phyloP scores from a whole-genome alignment of 164 flowering plant genomes.

The Stephania cephalantha region DNA sequence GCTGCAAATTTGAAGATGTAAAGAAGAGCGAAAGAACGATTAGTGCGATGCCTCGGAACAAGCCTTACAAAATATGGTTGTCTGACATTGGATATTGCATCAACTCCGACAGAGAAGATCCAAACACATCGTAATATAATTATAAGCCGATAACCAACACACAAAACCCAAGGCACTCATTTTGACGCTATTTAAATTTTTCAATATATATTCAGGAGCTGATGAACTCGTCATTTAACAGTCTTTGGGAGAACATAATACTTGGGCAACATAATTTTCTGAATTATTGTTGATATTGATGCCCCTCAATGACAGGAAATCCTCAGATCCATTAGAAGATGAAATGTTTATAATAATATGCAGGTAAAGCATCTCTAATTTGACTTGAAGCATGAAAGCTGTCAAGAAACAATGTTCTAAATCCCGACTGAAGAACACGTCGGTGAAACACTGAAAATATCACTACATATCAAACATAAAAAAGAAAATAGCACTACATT shows the following conservation, averaged over 20 bases:
- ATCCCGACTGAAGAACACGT: background rate
- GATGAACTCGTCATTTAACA: background rate
- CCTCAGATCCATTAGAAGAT: background rate
- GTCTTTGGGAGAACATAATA: background rate
- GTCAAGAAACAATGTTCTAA: background rate
- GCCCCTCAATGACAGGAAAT: background rate
- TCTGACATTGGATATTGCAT: background rate
- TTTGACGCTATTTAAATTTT: too few species aligned
- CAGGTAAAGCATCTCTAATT: background rate
- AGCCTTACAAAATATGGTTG: background rate
- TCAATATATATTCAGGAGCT: background rate
- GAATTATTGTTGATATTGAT: background rate
- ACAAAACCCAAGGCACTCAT: too few species aligned
- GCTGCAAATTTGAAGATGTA: slow-evolving; percentile 34
- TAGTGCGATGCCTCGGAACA: background rate
- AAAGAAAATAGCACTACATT: background rate
- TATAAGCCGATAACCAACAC: too few species aligned
- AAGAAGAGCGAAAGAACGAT: background rate
- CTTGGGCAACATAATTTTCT: background rate
- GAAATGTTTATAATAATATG: background rate
- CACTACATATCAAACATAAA: too few species aligned
- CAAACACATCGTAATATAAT: too few species aligned
- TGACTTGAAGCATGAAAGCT: background rate
- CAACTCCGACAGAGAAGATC: too few species aligned
- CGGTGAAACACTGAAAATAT: background rate